Evolutionary conservation across 805 yeast genomes (phyloP).

Genomic region (Candida manassasensis): DNA sequence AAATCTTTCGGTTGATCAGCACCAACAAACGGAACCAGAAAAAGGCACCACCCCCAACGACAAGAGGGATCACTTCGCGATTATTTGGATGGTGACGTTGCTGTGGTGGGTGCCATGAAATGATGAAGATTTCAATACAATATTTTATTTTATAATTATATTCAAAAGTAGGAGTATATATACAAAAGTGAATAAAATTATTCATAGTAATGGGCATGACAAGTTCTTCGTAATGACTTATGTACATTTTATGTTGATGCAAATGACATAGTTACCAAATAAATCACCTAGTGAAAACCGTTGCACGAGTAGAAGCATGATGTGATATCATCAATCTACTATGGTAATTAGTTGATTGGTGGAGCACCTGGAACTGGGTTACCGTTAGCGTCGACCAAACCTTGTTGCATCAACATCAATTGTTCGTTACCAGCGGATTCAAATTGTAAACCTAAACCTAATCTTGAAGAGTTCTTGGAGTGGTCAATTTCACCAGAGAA

Average conservation of each 20-base stretch:
- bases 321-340: conserved; percentile 1
- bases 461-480: conserved; percentile 57
- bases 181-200: conserved; percentile 5
- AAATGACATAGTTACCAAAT: neutral
- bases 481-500: conserved; percentile 95
- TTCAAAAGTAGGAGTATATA: conserved; percentile 4
- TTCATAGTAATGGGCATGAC: conserved; percentile 4
- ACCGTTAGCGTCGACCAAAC: conserved; percentile 76
- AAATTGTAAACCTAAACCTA: conserved; percentile 93
- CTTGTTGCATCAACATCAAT: conserved; percentile 86
- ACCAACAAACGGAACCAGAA: conserved; percentile 1
- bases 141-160: neutral
- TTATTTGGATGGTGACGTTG: conserved; percentile 37
- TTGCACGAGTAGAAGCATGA: neutral
- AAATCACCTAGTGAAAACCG: conserved; percentile 1
- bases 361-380: conserved; percentile 83
- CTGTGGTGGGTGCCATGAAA: neutral
- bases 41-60: neutral
- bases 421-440: conserved; percentile 95
- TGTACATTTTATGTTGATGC: conserved; percentile 3
- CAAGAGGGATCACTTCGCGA: conserved; percentile 21
- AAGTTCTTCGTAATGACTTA: conserved; percentile 5
- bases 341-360: conserved; percentile 21
- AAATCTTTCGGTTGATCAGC: conserved; percentile 12
- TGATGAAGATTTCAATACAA: conserved; percentile 2